phyloP scores from a whole-genome alignment of 352 stramenopile species.

The Pythium dissimile region DNA sequence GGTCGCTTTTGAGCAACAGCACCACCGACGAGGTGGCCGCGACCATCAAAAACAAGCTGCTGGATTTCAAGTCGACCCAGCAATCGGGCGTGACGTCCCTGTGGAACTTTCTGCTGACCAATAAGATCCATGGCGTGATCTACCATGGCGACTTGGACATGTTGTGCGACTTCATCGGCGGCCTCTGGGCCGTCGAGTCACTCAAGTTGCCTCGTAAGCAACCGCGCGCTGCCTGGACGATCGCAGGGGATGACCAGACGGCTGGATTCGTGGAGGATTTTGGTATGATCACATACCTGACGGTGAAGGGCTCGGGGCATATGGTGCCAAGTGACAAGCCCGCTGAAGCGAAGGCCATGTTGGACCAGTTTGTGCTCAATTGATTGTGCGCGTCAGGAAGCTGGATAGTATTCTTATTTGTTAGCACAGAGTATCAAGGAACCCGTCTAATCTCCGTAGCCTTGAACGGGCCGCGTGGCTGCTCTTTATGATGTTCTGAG shows the following conservation, averaged over 20 bases:
- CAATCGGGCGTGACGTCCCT: slow-evolving; percentile 21
- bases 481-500: too few relatives aligned
- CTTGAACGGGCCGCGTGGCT: too few relatives aligned
- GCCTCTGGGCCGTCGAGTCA: slow-evolving; percentile 26
- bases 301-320: slow-evolving; percentile 66
- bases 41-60: slow-evolving; percentile 14
- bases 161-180: slow-evolving; percentile 26
- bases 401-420: too few relatives aligned
- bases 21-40: slow-evolving; percentile 8
- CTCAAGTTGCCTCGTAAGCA: slow-evolving; percentile 16
- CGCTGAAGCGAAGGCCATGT: slow-evolving; percentile 17
- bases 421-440: too few relatives aligned
- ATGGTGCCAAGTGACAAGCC: slow-evolving; percentile 65
- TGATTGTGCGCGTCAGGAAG: too few relatives aligned
- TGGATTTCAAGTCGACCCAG: slow-evolving; percentile 19
- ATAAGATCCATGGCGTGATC: slow-evolving; percentile 20
- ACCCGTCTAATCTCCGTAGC: too few relatives aligned
- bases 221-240: slow-evolving; percentile 12
- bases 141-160: slow-evolving; percentile 28
- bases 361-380: slow-evolving; percentile 19
- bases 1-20: neutral
- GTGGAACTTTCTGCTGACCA: slow-evolving; percentile 18
- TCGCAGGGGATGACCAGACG: slow-evolving; percentile 28
- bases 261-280: slow-evolving; percentile 62
- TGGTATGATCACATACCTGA: slow-evolving; percentile 54